Conservation (phyloP, 2,329 filamentous ascomycete species). For the Pseudocercospora crystallina region DNA sequence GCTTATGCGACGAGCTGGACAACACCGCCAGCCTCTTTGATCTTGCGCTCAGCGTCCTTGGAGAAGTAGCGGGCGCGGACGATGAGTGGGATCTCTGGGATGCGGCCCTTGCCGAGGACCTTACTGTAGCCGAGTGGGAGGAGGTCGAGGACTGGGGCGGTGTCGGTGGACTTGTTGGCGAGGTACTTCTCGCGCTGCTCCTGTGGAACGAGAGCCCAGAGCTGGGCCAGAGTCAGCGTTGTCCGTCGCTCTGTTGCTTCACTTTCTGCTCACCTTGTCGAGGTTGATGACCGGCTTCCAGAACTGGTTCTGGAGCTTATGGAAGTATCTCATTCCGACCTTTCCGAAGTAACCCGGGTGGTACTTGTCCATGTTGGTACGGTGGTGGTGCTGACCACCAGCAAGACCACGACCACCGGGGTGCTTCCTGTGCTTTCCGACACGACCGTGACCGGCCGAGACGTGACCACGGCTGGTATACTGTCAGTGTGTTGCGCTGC, state of each 20-base stretch:
- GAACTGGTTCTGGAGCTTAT: conserved; percentile 92
- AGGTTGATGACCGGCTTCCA: conserved; percentile 99
- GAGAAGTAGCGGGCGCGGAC: conserved; percentile 94
- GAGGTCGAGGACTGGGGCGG: conserved; percentile 96
- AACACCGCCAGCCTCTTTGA: conserved; percentile 95
- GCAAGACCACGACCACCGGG: conserved; percentile 80
- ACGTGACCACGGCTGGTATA: conserved; percentile 83
- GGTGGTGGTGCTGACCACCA: conserved; percentile 99
- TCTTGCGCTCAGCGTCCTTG: conserved; percentile 97
- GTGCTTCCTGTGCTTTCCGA: conserved; percentile 97
- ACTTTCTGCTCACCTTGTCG: conserved; percentile 70
- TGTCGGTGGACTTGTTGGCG: conserved; percentile 81
- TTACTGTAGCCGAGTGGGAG: conserved; percentile 97
- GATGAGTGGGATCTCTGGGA: conserved; percentile 89
- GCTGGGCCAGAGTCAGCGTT: conserved; percentile 50
- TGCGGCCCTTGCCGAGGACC: conserved; percentile 95
- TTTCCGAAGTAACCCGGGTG: conserved; percentile 99
- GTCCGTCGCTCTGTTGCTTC: background rate
- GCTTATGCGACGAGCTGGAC: conserved; percentile 89
- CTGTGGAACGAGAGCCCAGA: conserved; percentile 90
- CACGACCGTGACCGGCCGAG: conserved; percentile 94
- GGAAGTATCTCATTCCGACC: conserved; percentile 67
- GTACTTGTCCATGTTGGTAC: conserved; percentile 90
- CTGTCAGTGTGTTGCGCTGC: conserved; percentile 15
- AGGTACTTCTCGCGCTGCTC: conserved; percentile 95